phyloP scores from a whole-genome alignment of 345 rosid species.

The Isatis tinctoria region DNA sequence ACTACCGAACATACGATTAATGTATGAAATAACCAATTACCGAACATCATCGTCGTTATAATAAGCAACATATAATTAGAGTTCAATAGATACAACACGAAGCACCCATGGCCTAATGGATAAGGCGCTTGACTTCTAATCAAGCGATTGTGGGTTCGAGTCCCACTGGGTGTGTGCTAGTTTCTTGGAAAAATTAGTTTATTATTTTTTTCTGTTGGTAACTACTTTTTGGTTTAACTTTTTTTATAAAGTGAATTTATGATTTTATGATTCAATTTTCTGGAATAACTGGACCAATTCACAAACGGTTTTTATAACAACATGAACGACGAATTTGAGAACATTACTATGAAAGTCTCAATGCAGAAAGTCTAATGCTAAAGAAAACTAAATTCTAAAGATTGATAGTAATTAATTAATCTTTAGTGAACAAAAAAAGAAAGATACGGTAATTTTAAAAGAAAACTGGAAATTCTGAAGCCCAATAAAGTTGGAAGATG shows the following conservation, averaged over 20 bases:
- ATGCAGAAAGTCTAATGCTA: too few species aligned
- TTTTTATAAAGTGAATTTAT: too few species aligned
- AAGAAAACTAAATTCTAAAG: too few species aligned
- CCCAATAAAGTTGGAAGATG: background rate
- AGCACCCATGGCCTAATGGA: slow-evolving; percentile 40
- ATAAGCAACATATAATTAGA: background rate
- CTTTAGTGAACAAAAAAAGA: too few species aligned
- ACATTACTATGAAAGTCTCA: too few species aligned
- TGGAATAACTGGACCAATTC: background rate
- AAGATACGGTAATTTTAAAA: background rate
- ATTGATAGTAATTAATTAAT: too few species aligned
- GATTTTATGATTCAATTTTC: background rate
- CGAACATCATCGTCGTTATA: background rate
- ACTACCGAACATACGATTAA: too few species aligned
- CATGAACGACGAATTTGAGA: background rate
- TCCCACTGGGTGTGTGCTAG: slow-evolving; percentile 33
- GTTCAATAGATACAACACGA: background rate
- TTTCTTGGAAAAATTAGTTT: too few species aligned
- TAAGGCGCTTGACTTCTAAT: slow-evolving; percentile 39
- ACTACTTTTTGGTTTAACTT: too few species aligned
- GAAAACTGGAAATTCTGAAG: background rate
- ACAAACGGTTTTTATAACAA: background rate
- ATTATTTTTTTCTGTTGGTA: too few species aligned
- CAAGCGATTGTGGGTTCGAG: slow-evolving; percentile 38
- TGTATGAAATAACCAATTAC: background rate